Conservation (phyloP, 208 protist species). For the Leptomonas pyrrhocoris region DNA sequence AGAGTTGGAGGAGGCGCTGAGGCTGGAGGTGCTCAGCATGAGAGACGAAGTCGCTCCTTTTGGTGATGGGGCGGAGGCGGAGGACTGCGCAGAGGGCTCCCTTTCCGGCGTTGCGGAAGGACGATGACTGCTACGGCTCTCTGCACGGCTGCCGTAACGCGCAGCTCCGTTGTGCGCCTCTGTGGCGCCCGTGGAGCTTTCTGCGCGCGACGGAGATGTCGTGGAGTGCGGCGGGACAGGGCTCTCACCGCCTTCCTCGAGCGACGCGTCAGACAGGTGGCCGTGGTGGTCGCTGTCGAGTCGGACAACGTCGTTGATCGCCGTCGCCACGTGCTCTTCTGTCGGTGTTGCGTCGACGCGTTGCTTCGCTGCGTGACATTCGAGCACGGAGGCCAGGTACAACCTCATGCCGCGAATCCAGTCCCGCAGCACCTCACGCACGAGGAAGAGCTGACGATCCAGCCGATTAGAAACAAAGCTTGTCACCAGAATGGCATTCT, state of each 20-base stretch:
- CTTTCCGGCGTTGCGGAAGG: background rate
- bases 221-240: conserved; percentile 18
- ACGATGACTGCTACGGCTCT: background rate
- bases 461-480: conserved; percentile 78
- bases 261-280: background rate
- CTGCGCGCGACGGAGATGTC: background rate
- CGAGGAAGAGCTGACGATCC: conserved; percentile 78
- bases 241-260: conserved; percentile 21
- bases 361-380: conserved; percentile 8
- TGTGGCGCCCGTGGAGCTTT: background rate
- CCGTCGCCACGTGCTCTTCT: conserved; percentile 6
- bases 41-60: background rate
- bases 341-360: background rate
- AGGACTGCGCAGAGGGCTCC: conserved; percentile 2
- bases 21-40: conserved; percentile 1
- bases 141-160: background rate
- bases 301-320: conserved; percentile 1
- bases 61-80: conserved; percentile 1
- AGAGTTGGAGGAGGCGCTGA: conserved; percentile 1
- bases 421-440: conserved; percentile 66
- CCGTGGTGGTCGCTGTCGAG: background rate
- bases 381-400: conserved; percentile 7
- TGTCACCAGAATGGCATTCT: conserved; percentile 84
- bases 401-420: conserved; percentile 56
- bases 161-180: background rate